Base-by-base conservation (phyloP, 2,329 filamentous ascomycete genomes). In the Aspergillus costaricaensis region DNA sequence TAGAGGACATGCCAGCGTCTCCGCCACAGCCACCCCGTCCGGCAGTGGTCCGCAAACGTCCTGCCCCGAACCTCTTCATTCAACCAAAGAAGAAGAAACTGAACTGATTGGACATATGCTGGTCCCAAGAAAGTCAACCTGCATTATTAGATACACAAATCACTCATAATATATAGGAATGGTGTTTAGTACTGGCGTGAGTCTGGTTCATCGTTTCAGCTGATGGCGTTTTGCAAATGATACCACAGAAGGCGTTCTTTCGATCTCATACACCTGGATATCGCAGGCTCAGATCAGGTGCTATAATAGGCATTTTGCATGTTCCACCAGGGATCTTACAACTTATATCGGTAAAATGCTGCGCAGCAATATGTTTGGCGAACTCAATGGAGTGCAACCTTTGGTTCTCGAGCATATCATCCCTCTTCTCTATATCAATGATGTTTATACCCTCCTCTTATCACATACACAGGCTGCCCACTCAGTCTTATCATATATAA, bases 31-130 rank as follows among this genome's bases (percentile, higher is more conserved):
- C 55, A 5, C 55, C 65, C n/a, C 72, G 69, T 23, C 63, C 64
- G 6, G 60, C 61, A 36, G 43, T 68, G 2, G 62, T 72, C 38
- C 70, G 71, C 27, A 75, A 74, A 61, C 64, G 73, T 47, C 68
- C 72, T 5, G 62, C 68, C 19, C 71, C 72, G 5, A 74, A 67
- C 58, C 62, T 72, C 3, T 73, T 76, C 55, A 70, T 75, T 36
- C 71, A 67, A 41, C 70, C 72, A 2, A 76, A 74, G 60, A 70
- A 68, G 36, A 70, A 63, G 44, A 71, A 65, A 21, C 44, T 68
- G 14, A 61, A 59, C n/a, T 72, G 61, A 68, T 27, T 15, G 17
- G 25, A 19, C 43, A 52, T 30, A 27, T 23, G 7, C 25, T 27
- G 36, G 2, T 38, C 27, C 19, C 17, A 25, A 30, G 19, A 17